Evolutionary conservation across 129 eudicot species (phyloP), one percentile per base, ranked within the genome.

Genomic region (Artemisia tridentata): DNA sequence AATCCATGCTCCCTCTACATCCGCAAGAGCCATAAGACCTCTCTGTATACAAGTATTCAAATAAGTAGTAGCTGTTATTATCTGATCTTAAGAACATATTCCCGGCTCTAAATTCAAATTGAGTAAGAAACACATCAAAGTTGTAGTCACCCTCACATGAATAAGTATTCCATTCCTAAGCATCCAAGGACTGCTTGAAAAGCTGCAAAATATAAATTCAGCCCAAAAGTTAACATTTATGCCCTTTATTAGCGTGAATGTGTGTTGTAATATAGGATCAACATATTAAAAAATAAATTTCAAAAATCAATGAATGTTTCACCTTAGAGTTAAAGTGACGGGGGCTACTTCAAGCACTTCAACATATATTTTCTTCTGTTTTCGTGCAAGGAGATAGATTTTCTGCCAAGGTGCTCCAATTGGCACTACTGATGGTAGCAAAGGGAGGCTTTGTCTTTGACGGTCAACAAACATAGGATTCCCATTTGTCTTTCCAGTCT

Each of bases 391-490:
- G 74, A 86, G 87, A 69, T 80, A 85, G 70, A 90, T 88, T 75
- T 90, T 80, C 84, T 95, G 99, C 96, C 97, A 88, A 11, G 99
- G 99, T 77, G 99, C 99, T 77, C 99, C 99, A 65, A 90, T 88
- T 63, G 99, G 99, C 60, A 84, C 77, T 41, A 86, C 52, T 25
- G 77, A 69, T 27, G 93, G 96, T 17, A 80, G 76, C 65, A 86
- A 72, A n/a, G 67, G 64, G 58, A 48, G 47, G 60, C 54, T 78
- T 61, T 61, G 69, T 59, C 67, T 71, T 71, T 45, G 75, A 71
- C 68, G 51, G 10, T 77, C 83, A 49, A 67, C 68, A 46, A 77
- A 66, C 64, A 58, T 49, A 54, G 75, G 69, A 75, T 80, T 64
- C 41, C 71, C 81, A 48, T 60, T 72, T 53, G 62, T 31, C 61